Conservation (phyloP, 2,329 filamentous ascomycete genomes). For the Cladobotryum protrusum region DNA sequence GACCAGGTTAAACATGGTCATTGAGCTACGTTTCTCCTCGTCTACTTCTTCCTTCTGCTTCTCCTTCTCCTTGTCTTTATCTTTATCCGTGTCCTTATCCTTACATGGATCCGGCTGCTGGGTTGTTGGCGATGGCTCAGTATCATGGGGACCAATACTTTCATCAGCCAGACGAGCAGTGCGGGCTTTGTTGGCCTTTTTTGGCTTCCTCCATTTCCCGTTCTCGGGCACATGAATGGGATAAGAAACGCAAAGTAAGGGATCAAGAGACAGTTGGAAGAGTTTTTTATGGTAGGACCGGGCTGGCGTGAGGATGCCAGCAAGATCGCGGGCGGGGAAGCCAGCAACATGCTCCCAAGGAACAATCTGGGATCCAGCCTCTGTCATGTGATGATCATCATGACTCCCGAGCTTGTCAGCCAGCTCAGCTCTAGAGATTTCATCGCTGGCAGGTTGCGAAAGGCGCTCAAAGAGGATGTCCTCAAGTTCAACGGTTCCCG, state of each 20-base stretch:
- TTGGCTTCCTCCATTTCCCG: constrained; percentile 67
- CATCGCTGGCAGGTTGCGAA: constrained; percentile 29
- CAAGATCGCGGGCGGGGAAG: constrained; percentile 69
- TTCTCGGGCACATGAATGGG: constrained; percentile 77
- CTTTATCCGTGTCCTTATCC: constrained; percentile 16
- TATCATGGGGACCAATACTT: constrained; percentile 29
- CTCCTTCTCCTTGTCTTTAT: constrained; percentile 25
- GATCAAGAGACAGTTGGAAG: constrained; percentile 77
- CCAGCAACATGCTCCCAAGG: constrained; percentile 70
- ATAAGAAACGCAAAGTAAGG: constrained; percentile 73
- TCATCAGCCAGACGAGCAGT: not conserved
- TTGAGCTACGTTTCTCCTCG: constrained; percentile 59
- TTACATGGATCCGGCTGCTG: constrained; percentile 13
- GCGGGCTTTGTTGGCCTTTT: constrained; percentile 41
- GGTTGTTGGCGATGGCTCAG: constrained; percentile 14
- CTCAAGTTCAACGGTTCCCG: constrained; percentile 39
- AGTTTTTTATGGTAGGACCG: constrained; percentile 71
- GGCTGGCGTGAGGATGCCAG: constrained; percentile 71
- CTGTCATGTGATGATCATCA: constrained; percentile 50
- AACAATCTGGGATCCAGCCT: constrained; percentile 51
- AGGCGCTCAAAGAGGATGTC: constrained; percentile 45
- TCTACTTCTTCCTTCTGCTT: constrained; percentile 43
- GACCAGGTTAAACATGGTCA: constrained; percentile 98
- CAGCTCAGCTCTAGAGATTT: constrained; percentile 28
- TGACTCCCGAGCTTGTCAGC: constrained; percentile 44